Percentiles rank a stretch among this genome's conserved stretches.
phyloP scores from a whole-genome alignment of 2,329 filamentous ascomycete genomes.

The Talaromyces sp. region DNA sequence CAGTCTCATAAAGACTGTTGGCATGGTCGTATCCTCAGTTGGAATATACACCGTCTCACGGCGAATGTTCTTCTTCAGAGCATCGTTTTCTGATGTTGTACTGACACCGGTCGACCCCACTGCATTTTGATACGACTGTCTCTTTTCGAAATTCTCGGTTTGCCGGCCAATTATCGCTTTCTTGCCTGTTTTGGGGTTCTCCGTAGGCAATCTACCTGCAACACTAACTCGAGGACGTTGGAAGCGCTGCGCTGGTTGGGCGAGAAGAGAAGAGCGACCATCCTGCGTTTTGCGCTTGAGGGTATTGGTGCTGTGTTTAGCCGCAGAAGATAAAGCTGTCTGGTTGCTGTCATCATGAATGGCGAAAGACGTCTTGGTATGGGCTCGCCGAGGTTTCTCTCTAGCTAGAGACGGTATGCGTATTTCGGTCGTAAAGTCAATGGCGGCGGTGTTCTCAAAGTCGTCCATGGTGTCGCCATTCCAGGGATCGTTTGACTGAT shows the following conservation, averaged over 20 bases:
- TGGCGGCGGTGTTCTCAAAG: constrained; percentile 30
- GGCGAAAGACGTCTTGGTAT: constrained; percentile 24
- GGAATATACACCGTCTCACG: constrained; percentile 39
- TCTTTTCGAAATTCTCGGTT: constrained; percentile 3
- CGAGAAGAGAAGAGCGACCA: constrained; percentile 29
- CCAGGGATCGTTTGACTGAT: constrained; percentile 20
- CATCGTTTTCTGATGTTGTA: constrained; percentile 11
- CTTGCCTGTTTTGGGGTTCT: constrained; percentile 6
- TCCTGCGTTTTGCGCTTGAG: constrained; percentile 16
- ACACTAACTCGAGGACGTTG: constrained; percentile 27
- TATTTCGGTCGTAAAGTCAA: constrained; percentile 39
- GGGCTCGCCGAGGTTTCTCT: constrained; percentile 24
- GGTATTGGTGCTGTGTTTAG: not conserved
- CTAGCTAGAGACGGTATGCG: constrained; percentile 23
- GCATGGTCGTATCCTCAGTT: constrained; percentile 35
- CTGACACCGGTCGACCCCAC: constrained; percentile 8
- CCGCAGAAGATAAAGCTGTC: not conserved
- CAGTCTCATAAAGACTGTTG: constrained; percentile 39
- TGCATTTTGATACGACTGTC: constrained; percentile 12
- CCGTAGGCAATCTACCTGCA: constrained; percentile 16
- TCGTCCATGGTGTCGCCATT: constrained; percentile 17
- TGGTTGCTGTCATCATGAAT: constrained; percentile 34
- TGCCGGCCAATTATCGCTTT: not conserved
- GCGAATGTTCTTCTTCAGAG: constrained; percentile 26
- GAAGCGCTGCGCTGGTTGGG: constrained; percentile 37